Base-by-base conservation (phyloP, 305 asterid species). In the Rubia peregrina region DNA sequence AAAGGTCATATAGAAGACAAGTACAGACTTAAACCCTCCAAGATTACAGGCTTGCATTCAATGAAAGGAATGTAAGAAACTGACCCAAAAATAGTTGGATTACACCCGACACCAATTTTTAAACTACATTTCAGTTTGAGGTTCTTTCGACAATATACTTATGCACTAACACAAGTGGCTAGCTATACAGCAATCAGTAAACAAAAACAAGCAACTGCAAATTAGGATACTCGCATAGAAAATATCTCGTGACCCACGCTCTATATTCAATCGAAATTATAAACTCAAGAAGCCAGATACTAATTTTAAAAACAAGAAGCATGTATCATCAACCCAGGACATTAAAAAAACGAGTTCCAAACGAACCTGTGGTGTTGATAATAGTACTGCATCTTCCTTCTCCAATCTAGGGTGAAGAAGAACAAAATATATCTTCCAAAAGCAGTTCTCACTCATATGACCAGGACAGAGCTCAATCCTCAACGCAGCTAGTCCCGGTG, bases 381-480 rank as follows among this genome's bases (percentile, higher is more conserved):
- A 84, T 74, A 84, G 79, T 38, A 73, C 85, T 10, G 95, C 95
- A 77, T 82, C 98, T 68, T 85, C 71, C 75, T 86, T 81, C 67
- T 78, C 82, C 70, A 95, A 83, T 78, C 87, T 90, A 70, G 98
- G 96, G 77, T 88, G 94, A 75, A 95, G 83, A 66, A 95, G 97
- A 30, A 95, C 92, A 82, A 95, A 95, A 77, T 95, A 95, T 65
- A 95, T 90, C 91, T 81, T 89, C 99, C 99, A 95, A 82, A 95
- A 95, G 80, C 85, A 76, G 83, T 79, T 84, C 72, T 95, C 99
- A 72, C 90, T 89, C 86, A 95, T 95, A 80, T 84, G 82, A 77
- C 83, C 91, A 60, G 99, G 99, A 86, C 97, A 95, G 75, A 95
- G 94, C 79, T 91, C 95, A 73, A 87, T 82, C 88, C 97, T 80